phyloP scores from a whole-genome alignment of 208 protist genomes.

The Zelonia costaricensis region DNA sequence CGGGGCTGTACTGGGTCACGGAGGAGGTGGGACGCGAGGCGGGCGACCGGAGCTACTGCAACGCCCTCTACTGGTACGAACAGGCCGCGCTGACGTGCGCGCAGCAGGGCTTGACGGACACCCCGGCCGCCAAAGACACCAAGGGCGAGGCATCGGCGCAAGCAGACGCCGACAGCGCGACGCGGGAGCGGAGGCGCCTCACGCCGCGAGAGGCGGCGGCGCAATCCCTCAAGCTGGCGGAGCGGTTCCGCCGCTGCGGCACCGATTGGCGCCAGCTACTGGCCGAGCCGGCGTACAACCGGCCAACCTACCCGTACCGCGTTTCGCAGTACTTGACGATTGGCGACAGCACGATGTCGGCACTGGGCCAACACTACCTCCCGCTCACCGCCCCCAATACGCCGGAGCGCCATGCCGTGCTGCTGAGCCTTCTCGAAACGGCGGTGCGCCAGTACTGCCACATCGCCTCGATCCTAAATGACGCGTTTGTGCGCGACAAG shows the following conservation, averaged over 20 bases:
- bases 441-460: slow-evolving; percentile 30
- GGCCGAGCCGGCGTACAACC: slow-evolving; percentile 6
- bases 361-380: not conserved
- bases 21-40: slow-evolving; percentile 5
- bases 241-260: slow-evolving; percentile 9
- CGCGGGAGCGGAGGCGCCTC: not conserved
- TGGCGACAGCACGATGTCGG: not conserved
- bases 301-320: slow-evolving; percentile 19
- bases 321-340: slow-evolving; percentile 18
- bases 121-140: not conserved
- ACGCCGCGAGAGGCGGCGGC: slow-evolving; percentile 10
- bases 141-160: not conserved
- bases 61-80: slow-evolving; percentile 29
- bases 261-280: slow-evolving; percentile 25
- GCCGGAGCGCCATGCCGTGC: slow-evolving; percentile 5
- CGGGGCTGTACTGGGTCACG: slow-evolving; percentile 22
- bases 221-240: not conserved
- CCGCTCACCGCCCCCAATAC: slow-evolving; percentile 2
- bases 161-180: not conserved
- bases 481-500: slow-evolving; percentile 8
- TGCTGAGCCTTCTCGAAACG: slow-evolving; percentile 19
- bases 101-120: not conserved
- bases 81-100: slow-evolving; percentile 11
- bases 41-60: slow-evolving; percentile 23
- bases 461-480: slow-evolving; percentile 9